Evolutionary conservation across 768 basidiomycete species (phyloP), one percentile per base, ranked within the genome.

Genomic region (Psilocybe cubensis): DNA sequence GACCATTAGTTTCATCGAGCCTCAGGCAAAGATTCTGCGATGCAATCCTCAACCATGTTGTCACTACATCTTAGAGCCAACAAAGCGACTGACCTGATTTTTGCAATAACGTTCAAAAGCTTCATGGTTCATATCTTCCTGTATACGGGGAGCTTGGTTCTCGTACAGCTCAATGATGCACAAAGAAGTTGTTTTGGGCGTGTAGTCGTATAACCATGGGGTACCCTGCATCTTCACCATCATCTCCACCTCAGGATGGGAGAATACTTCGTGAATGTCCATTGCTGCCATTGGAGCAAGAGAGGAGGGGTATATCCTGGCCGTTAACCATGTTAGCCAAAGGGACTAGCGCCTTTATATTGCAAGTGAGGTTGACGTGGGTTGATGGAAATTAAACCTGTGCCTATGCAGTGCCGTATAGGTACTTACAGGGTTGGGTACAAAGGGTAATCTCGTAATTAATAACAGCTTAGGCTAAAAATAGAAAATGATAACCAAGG

Each of bases 181-280:
- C 21, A 58, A 35, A 27, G 44, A 47, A 11, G 57, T 58, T 14
- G n/a, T 20, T 4, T 48, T 41, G 17, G 45, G 35, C 21, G 31
- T 31, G n/a, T 43, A 40, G 5, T 5, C 10, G 14, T 25, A 18
- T 25, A 23, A 24, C 46, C 41, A 49, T 29, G 38, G 24, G 20
- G 53, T 58, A 1, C 52, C 57, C 42, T n/a, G 18, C 8, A 33
- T 35, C 21, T 58, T 42, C 18, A 47, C n/a, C 28, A 52, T 40
- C 28, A 58, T 38, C 38, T 58, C 57, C n/a, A 58, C 46, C 47
- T 58, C 57, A n/a, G 52, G 52, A n/a, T 47, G 57, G 25, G 54
- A 38, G 11, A 52, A 41, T 7, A 35, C 14, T 21, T 52, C 51
- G 9, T 10, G 51, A 17, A 41, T 20, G 25, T 6, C 23, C 51